Percentiles rank a stretch among this genome's conserved stretches.
Conservation (phyloP, 2,329 filamentous ascomycete species). For the Clarireedia hainanense region DNA sequence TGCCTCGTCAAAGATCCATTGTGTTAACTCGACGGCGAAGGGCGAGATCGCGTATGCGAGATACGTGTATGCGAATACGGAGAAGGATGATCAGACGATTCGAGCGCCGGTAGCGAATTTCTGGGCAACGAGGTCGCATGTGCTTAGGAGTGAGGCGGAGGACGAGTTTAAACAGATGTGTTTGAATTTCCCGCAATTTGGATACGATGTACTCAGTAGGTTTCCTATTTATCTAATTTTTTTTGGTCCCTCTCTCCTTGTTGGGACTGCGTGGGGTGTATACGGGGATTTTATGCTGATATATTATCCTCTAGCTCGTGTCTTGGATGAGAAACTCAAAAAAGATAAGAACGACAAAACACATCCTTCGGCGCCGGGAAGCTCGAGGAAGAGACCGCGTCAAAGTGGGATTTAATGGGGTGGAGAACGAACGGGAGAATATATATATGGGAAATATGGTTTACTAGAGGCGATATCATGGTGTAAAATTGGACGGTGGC, state of each 20-base stretch:
- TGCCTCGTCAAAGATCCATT: slow-evolving; percentile 84
- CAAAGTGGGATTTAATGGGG: slow-evolving; percentile 12
- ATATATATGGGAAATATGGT: neutral
- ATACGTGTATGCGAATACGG: slow-evolving; percentile 78
- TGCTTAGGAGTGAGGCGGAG: slow-evolving; percentile 78
- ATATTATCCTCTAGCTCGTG: slow-evolving; percentile 39
- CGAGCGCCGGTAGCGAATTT: slow-evolving; percentile 81
- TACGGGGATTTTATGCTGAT: slow-evolving; percentile 12
- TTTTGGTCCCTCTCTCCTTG: neutral
- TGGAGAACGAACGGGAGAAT: neutral
- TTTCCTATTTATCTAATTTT: slow-evolving; percentile 11
- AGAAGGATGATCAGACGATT: slow-evolving; percentile 60
- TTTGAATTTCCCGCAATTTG: slow-evolving; percentile 83
- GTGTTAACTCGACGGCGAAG: slow-evolving; percentile 76
- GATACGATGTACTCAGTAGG: slow-evolving; percentile 82
- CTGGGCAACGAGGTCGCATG: slow-evolving; percentile 76
- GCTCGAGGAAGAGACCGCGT: slow-evolving; percentile 48
- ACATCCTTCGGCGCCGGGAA: slow-evolving; percentile 38
- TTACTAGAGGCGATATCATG: neutral
- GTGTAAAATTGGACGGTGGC: neutral
- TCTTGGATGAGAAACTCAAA: slow-evolving; percentile 60
- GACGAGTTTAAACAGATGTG: slow-evolving; percentile 78
- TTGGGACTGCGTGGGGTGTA: neutral
- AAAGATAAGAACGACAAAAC: slow-evolving; percentile 50
- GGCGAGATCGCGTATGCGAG: slow-evolving; percentile 89